Evolutionary conservation across 169 alveolate genomes (phyloP), one percentile per base, ranked within the genome.

Genomic region (Eimeria falciformis): DNA sequence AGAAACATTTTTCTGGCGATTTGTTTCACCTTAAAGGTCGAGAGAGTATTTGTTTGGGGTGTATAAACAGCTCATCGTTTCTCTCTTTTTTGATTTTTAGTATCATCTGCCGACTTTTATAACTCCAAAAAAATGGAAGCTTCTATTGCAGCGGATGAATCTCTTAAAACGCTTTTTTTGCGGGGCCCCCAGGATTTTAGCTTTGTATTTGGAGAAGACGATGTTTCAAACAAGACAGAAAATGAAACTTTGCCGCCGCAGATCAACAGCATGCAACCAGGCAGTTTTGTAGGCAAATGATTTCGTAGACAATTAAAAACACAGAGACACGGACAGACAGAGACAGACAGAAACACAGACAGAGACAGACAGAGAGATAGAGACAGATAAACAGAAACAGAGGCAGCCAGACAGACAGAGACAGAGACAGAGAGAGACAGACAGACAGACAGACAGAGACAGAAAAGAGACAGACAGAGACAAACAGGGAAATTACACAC

Each of bases 101-200:
- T 29, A 62, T 2, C n/a, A 6, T 62, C 29, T 62, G 73, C 73
- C 17, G 25, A 18, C 25, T n/a, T 62, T 62, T 62, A n/a, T 14
- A 18, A 0, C 62, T 50, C 18, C 18, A 1, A 50, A 50, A 12
- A 1, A 21, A 50, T 50, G 11, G 1, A 50, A 50, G 18, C 62
- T 50, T 1, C 62, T 12, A 50, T 50, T 50, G 18, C 11, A 50
- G 62, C 0, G 18, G 0, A 12, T 1, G 11, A 12, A 50, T 50
- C 62, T 50, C n/a, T n/a, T n/a, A n/a, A n/a, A n/a, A n/a, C n/a
- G 11, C 1, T 50, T 50, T 50, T 58, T 58, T 5, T 5, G 25
- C 9, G 71, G 71, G 71, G 71, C 71, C 71, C 71, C 27, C 11
- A 58, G 5, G 71, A 71, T 40, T 33, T 37, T 25, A 37, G 82